Base-by-base conservation (phyloP, 345 rosid genomes). In the Gynandropsis gynandra region DNA sequence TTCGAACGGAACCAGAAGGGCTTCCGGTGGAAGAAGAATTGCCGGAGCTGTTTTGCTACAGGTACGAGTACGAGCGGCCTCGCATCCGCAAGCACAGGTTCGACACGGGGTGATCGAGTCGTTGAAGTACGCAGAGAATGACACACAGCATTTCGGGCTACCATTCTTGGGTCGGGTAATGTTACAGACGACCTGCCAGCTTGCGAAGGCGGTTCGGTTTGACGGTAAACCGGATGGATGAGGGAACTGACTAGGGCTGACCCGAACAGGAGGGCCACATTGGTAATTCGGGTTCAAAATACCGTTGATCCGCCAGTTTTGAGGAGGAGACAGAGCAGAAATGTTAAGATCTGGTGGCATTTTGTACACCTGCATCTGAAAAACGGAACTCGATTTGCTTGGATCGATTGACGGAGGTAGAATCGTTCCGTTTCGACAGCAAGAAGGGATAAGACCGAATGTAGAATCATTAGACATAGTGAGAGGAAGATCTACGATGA, bases 151-250 rank as follows among this genome's bases (percentile, higher is more conserved):
- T 63, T 66, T 82, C 8, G 98, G 98, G 54, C 68, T 76, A 0
- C 58, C 62, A 14, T 75, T 76, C 70, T 77, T 82, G 46, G 82
- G 74, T 37, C 67, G 77, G 16, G 93, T 87, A 62, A 85, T 92
- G 68, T 85, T 92, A 81, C 98, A 92, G 42, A 92, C 96, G 42
- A 92, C 82, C 62, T 92, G 98, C 98, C 98, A 92, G 67, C 93
- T 92, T 0, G 88, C 87, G 62, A 92, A 68, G 27, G 90, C 90
- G 16, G 93, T 75, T 33, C 69, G 61, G 70, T 81, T 74, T 5
- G 85, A 73, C 12, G 87, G 79, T 8, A 82, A 74, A n/a, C 96
- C 96, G 42, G 76, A 74, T 20, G 95, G 70, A 54, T 87, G 89
- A 0, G 59, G 69, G 65, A 79, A 92, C 15, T 76, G 76, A 76